These are phyloP conservation scores for Monascus ruber DNA, from an alignment of 2,329 filamentous ascomycete genomes.

Conservation along the genomic window DNA sequence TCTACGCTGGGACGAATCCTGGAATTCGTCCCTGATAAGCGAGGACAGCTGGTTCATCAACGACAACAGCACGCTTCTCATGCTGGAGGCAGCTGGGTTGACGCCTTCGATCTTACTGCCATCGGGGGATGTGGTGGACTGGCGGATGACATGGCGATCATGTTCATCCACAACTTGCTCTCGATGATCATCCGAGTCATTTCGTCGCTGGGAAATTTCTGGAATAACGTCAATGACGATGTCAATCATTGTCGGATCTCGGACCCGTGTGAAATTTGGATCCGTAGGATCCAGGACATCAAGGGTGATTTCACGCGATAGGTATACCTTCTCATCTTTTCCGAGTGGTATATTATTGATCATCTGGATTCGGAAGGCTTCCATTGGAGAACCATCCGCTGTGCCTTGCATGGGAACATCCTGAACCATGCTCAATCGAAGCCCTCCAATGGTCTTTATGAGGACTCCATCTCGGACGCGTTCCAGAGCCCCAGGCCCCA, in stretches of 20 bases:
- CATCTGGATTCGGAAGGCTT: slow-evolving; percentile 52
- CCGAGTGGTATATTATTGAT: slow-evolving; percentile 73
- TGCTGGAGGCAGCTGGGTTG: slow-evolving; percentile 21
- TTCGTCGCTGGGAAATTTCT: slow-evolving; percentile 21
- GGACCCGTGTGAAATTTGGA: slow-evolving; percentile 69
- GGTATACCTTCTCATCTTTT: slow-evolving; percentile 74
- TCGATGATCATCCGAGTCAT: slow-evolving; percentile 19
- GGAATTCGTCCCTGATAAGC: slow-evolving; percentile 34
- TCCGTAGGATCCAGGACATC: slow-evolving; percentile 56
- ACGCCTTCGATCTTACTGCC: slow-evolving; percentile 15
- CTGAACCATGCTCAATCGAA: slow-evolving; percentile 42
- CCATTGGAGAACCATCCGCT: slow-evolving; percentile 5
- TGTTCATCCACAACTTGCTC: slow-evolving; percentile 12
- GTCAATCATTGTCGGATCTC: slow-evolving; percentile 62
- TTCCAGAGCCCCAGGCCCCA: slow-evolving; percentile 41
- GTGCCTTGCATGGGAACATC: slow-evolving; percentile 25
- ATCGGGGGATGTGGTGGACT: slow-evolving; percentile 9
- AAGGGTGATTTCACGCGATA: slow-evolving; percentile 63
- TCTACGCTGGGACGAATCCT: slow-evolving; percentile 19
- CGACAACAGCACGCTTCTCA: slow-evolving; percentile 34
- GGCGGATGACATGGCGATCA: slow-evolving; percentile 10
- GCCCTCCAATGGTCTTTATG: slow-evolving; percentile 49
- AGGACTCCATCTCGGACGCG: slow-evolving; percentile 49
- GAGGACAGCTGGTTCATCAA: slow-evolving; percentile 41
- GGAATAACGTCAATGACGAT: slow-evolving; percentile 52